Evolutionary conservation across 164 flowering plant genomes (phyloP).

Genomic region (Cinnamomum chago): DNA sequence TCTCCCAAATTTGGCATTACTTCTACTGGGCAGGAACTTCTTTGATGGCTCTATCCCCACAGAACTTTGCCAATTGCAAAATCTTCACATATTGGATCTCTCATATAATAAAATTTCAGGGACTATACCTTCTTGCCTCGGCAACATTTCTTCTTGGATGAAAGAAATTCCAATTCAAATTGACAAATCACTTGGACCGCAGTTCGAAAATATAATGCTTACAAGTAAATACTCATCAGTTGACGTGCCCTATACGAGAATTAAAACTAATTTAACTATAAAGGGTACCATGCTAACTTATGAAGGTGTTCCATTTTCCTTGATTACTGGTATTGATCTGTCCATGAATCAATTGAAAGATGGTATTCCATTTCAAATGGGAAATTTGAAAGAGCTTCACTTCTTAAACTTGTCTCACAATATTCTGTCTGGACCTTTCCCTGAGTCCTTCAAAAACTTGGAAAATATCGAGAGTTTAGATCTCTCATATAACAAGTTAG

Average conservation of each 20-base stretch:
- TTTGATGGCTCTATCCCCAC: background rate
- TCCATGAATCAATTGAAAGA: background rate
- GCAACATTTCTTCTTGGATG: background rate
- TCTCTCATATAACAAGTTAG: background rate
- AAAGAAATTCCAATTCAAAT: background rate
- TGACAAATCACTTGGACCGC: too few species aligned
- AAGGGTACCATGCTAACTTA: background rate
- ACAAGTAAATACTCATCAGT: fast-evolving
- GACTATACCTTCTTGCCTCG: conserved; percentile 2
- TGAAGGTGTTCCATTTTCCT: background rate
- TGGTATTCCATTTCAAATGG: background rate
- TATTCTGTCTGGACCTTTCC: background rate
- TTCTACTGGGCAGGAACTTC: background rate
- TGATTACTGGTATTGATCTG: conserved; percentile 5
- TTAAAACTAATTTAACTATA: background rate
- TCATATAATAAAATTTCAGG: conserved; percentile 1
- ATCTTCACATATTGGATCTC: background rate
- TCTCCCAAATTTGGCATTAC: background rate
- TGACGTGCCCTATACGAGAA: too few species aligned
- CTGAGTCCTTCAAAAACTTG: background rate
- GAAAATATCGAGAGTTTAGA: conserved; percentile 4
- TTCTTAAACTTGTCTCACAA: conserved; percentile 6
- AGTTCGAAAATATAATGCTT: background rate
- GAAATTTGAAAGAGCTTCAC: background rate
- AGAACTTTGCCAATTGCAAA: background rate